Base-by-base conservation (phyloP, 2,329 filamentous ascomycete species). In the Pseudocercospora musae region DNA sequence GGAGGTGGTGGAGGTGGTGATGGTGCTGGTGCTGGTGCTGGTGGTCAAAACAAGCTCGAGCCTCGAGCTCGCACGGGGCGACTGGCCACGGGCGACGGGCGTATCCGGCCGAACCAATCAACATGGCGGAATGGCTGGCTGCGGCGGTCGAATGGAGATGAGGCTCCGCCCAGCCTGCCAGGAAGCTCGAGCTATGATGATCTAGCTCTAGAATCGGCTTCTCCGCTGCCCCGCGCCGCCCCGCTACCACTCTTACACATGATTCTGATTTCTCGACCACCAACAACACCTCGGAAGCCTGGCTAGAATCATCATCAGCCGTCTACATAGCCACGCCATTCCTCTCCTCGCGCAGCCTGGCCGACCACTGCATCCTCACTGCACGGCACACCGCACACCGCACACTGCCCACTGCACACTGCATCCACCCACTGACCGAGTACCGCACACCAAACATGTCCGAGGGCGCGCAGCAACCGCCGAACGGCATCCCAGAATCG, bases 401-500 rank as follows among this genome's bases (percentile, higher is more conserved):
- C n/a, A n/a, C n/a, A n/a, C n/a, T n/a, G n/a, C n/a, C n/a, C n/a
- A n/a, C n/a, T n/a, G n/a, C n/a, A n/a, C n/a, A n/a, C n/a, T n/a
- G n/a, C n/a, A n/a, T n/a, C n/a, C n/a, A n/a, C n/a, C n/a, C n/a
- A n/a, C n/a, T n/a, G n/a, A n/a, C n/a, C n/a, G n/a, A n/a, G n/a
- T n/a, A n/a, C n/a, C n/a, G 42, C 56, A 56, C 40, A 62, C 9
- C 54, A 6, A 33, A 6, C 53, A 71, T 71, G 69, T 70, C 69
- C 42, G 68, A 70, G 50, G 64, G 62, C 58, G 31, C 57, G 2
- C 53, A 57, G 23, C 64, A 66, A 62, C 69, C 65, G 56, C 61
- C 65, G 11, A 55, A 53, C 44, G 65, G 64, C 56, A 69, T 72
- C 58, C 70, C 66, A 53, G 70, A 71, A 62, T 72, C 69, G 49